A percentile compares a stretch with the other conserved stretches of the same genome.
phyloP scores from a whole-genome alignment of 306 rosid species.

The Dalbergia cultrata region DNA sequence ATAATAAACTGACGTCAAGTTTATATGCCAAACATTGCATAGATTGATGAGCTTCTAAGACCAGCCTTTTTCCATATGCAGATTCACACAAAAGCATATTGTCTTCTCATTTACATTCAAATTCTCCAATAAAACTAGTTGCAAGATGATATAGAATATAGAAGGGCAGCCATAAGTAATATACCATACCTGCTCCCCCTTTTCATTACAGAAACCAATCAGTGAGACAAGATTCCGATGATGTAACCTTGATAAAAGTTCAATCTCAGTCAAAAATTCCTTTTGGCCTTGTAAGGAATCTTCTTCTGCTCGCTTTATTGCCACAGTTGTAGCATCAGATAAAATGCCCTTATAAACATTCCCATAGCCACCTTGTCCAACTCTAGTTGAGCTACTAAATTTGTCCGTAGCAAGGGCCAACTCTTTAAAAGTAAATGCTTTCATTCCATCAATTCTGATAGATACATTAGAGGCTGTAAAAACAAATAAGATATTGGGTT shows the following conservation, averaged over 20 bases:
- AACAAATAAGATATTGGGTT: slow-evolving; percentile 21
- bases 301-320: slow-evolving; percentile 86
- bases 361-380: slow-evolving; percentile 98
- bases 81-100: too few relatives aligned
- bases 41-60: too few relatives aligned
- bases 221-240: slow-evolving; percentile 88
- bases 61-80: too few relatives aligned
- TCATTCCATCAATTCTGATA: slow-evolving; percentile 79
- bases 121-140: too few relatives aligned
- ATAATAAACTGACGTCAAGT: too few relatives aligned
- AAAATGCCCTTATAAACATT: slow-evolving; percentile 87
- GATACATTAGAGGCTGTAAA: slow-evolving; percentile 70
- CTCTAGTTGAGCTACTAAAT: slow-evolving; percentile 64
- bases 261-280: slow-evolving; percentile 92
- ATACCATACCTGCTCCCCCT: slow-evolving; percentile 70
- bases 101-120: too few relatives aligned
- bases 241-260: slow-evolving; percentile 85
- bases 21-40: too few relatives aligned
- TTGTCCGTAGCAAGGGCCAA: slow-evolving; percentile 72
- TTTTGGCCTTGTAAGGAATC: slow-evolving; percentile 90
- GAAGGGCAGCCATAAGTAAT: too few relatives aligned
- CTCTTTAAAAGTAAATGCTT: slow-evolving; percentile 73
- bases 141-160: too few relatives aligned
- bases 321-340: slow-evolving; percentile 65
- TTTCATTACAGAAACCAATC: slow-evolving; percentile 84